Base-by-base conservation (phyloP, 768 basidiomycete species). In the Mrakia gelida region DNA sequence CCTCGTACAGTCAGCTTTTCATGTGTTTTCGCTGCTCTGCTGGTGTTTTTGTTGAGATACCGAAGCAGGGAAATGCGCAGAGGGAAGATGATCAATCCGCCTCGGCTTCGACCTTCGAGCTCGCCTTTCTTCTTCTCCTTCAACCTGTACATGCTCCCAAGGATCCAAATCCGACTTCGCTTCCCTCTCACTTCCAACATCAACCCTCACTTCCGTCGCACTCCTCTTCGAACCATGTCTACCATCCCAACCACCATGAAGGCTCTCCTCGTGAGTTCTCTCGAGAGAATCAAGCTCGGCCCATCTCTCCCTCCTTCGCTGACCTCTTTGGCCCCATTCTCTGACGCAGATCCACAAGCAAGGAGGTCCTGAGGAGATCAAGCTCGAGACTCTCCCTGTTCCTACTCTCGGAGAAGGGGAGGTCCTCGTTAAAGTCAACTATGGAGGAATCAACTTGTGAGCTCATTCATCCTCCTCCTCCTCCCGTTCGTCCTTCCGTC, bases 341-440 rank as follows among this genome's bases (percentile, higher is more conserved):
- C 49, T 21, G 3, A 16, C 21, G 1, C 73, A 89, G 76, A 91
- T 94, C 83, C 84, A 88, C 21, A 88, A 89, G 87, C 89, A 86
- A 11, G 96, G 94, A 7, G 92, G 89, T 8, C 83, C 91, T 41
- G 92, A 95, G 72, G 92, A 92, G 56, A 86, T 95, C 67, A 54
- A 83, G 56, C 82, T 84, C 62, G 76, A 82, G 41, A 85, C 87
- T 49, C 79, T 91, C n/a, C 89, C 91, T 0, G 91, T 93, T 80
- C 92, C 92, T 1, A 84, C 86, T 80, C 88, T 88, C 15, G 86
- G 87, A 11, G 87, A 90, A 0, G 88, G 86, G 3, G 88, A 95
- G 83, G 83, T 94, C 75, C 85, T 89, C 38, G 81, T 89, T 71
- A 88, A 87, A 82, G 86, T 90, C 32, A 89, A 92, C 80, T 94